Conservation (phyloP, 805 yeast species). For the Wickerhamiella bombiphila region DNA sequence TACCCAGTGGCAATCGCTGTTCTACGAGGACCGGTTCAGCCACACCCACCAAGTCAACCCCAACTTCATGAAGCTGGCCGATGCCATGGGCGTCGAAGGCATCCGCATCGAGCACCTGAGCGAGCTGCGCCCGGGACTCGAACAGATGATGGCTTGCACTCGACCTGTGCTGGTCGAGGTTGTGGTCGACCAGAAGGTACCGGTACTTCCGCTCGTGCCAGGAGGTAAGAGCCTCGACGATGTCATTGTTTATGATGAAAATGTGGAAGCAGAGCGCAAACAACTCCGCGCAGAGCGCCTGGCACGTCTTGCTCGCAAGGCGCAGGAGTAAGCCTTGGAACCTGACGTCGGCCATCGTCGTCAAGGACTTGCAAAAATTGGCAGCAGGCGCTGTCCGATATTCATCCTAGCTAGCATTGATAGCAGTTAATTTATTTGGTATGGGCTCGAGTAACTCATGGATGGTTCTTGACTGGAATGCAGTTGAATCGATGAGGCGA, state of each 20-base stretch:
- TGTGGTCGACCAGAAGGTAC: conserved; percentile 75
- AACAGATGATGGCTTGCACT: conserved; percentile 54
- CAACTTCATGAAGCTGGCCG: conserved; percentile 81
- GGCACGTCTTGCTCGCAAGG: conserved; percentile 18
- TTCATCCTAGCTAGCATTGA: too few relatives aligned
- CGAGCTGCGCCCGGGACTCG: conserved; percentile 43
- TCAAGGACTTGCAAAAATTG: too few relatives aligned
- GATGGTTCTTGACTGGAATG: too few relatives aligned
- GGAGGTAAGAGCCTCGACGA: conserved; percentile 91
- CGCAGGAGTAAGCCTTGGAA: conserved; percentile 17
- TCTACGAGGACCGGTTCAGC: conserved; percentile 94
- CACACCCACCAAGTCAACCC: conserved; percentile 96
- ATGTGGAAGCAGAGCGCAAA: conserved; percentile 46
- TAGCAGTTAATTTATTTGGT: too few relatives aligned
- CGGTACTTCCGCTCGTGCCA: conserved; percentile 97
- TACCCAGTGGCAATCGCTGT: conserved; percentile 96
- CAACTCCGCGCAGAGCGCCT: conserved; percentile 22
- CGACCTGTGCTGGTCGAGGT: conserved; percentile 91
- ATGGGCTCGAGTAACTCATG: too few relatives aligned
- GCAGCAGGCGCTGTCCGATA: too few relatives aligned
- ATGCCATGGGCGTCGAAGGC: conserved; percentile 84
- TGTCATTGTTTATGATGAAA: conserved; percentile 75
- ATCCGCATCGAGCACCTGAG: conserved; percentile 56
- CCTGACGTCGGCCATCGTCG: too few relatives aligned
- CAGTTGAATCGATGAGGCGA: too few relatives aligned